These are phyloP conservation scores for Hemisphaericaspora xylofermentans DNA, from an alignment of 1,139 yeast genomes.

Conservation along the genomic window DNA sequence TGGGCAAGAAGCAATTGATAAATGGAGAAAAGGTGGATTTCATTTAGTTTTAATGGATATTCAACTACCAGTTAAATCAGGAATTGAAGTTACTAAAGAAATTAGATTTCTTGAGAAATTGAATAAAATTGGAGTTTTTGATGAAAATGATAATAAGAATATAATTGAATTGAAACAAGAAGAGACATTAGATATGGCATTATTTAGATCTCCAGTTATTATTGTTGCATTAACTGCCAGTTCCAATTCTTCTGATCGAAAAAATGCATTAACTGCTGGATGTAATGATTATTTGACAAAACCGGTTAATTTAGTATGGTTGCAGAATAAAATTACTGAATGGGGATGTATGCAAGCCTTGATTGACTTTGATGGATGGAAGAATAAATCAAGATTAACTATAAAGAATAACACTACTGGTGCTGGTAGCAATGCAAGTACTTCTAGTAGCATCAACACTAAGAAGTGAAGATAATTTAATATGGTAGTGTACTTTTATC, in stretches of 20 bases:
- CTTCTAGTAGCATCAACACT: too few relatives aligned
- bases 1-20: slow-evolving; percentile 50
- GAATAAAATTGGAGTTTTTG: slow-evolving; percentile 81
- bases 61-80: slow-evolving; percentile 57
- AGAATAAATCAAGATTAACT: slow-evolving; percentile 26
- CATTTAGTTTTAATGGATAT: slow-evolving; percentile 56
- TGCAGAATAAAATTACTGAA: slow-evolving; percentile 89
- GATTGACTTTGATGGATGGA: slow-evolving; percentile 96
- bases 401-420: not conserved
- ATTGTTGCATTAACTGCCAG: slow-evolving; percentile 96
- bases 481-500: not conserved
- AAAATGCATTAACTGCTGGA: slow-evolving; percentile 93
- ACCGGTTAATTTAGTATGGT: slow-evolving; percentile 93
- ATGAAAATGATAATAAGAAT: slow-evolving; percentile 39
- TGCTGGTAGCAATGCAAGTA: too few relatives aligned
- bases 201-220: slow-evolving; percentile 86
- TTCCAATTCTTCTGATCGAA: slow-evolving; percentile 77
- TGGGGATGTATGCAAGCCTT: slow-evolving; percentile 99
- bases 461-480: not conserved
- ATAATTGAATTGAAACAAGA: slow-evolving; percentile 27
- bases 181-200: slow-evolving; percentile 53
- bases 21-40: slow-evolving; percentile 39
- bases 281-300: slow-evolving; percentile 96
- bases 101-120: slow-evolving; percentile 71
- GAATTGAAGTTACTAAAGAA: slow-evolving; percentile 46